A percentile compares a stretch with the other conserved stretches of the same genome.
Conservation (phyloP, 345 rosid species). For the Eucalyptus coolabah region DNA sequence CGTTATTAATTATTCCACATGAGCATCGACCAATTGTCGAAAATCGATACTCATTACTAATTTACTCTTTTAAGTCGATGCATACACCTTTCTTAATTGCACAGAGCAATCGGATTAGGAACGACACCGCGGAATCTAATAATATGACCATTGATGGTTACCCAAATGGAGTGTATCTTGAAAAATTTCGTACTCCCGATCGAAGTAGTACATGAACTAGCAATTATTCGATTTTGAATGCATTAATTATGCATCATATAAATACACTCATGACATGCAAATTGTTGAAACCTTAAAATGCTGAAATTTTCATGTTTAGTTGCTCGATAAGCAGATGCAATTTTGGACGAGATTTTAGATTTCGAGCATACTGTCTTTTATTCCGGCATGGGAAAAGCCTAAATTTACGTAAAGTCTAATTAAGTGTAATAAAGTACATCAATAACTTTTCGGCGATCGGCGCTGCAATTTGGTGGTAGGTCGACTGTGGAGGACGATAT, state of each 20-base stretch:
- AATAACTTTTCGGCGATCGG: background rate
- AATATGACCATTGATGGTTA: background rate
- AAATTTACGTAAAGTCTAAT: background rate
- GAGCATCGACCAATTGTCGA: background rate
- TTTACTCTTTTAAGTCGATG: too few relatives aligned
- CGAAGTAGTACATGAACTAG: background rate
- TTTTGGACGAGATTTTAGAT: background rate
- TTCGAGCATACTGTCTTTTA: background rate
- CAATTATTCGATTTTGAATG: background rate
- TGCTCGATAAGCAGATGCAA: background rate
- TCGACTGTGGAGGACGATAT: background rate
- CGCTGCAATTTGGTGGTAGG: background rate
- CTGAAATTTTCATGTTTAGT: background rate
- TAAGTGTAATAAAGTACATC: background rate
- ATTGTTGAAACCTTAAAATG: background rate
- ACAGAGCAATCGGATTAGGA: accelerated
- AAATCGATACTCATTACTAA: too few relatives aligned
- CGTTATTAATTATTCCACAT: accelerated
- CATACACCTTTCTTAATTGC: background rate
- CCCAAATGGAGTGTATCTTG: background rate
- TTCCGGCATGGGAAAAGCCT: background rate
- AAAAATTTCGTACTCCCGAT: accelerated
- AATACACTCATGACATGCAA: accelerated
- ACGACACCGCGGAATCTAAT: accelerated
- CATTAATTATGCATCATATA: accelerated